Percentiles rank a stretch among this genome's conserved stretches.
Conservation (phyloP, 2,329 filamentous ascomycete genomes). For the Neospermospora avenae region DNA sequence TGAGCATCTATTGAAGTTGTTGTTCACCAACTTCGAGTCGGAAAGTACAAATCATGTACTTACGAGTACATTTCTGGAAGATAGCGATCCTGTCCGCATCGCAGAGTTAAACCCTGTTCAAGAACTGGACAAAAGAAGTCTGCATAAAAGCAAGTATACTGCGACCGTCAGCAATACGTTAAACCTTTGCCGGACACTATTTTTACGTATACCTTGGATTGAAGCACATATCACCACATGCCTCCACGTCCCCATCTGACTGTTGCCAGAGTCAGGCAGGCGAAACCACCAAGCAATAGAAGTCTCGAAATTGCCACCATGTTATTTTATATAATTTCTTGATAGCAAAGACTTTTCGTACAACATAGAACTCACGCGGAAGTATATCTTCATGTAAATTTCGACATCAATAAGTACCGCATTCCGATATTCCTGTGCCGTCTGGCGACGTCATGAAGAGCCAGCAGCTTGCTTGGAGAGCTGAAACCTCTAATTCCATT, state of each 20-base stretch:
- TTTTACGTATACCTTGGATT: conserved; percentile 19
- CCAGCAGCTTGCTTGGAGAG: background rate
- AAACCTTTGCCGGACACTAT: background rate
- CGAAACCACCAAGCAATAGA: background rate
- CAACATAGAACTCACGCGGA: background rate
- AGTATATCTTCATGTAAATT: background rate
- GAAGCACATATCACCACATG: conserved; percentile 22
- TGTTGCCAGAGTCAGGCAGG: background rate
- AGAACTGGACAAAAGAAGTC: conserved; percentile 39
- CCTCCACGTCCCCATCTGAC: background rate
- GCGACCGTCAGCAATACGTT: background rate
- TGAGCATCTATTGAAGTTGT: conserved; percentile 13
- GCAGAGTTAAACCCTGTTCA: conserved; percentile 34
- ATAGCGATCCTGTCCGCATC: conserved; percentile 39
- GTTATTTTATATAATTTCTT: background rate
- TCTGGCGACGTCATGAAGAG: background rate
- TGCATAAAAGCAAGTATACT: conserved; percentile 40
- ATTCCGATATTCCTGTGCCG: background rate
- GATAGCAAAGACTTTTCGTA: too few relatives aligned
- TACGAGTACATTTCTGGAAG: conserved; percentile 34
- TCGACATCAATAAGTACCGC: background rate
- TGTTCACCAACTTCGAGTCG: background rate
- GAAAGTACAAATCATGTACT: background rate
- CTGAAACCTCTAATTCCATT: background rate
- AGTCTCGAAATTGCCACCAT: background rate